A percentile compares a stretch with the other conserved stretches of the same genome.
These are phyloP conservation scores for Vitis labrusca DNA, from an alignment of 164 flowering plant genomes.

Conservation along the genomic window DNA sequence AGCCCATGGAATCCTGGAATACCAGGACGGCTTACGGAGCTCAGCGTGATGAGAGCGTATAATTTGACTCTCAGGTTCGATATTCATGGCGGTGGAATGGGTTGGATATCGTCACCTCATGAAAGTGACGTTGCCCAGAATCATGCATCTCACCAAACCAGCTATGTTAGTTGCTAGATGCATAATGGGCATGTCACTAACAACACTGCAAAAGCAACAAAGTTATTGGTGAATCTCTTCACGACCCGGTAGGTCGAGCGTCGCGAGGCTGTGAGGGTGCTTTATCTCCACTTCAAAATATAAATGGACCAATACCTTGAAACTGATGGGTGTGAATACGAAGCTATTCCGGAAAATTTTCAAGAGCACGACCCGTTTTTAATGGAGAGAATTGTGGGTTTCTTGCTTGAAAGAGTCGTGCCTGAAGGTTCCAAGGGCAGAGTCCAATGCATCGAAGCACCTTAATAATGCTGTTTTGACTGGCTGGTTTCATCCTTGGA, in stretches of 20 bases:
- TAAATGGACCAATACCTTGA: conserved; percentile 20
- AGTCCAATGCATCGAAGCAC: no score
- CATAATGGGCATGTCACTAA: conserved; percentile 92
- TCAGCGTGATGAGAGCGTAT: conserved; percentile 98
- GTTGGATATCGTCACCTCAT: conserved; percentile 92
- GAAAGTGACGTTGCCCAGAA: conserved; percentile 96
- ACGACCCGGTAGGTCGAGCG: conserved; percentile 75
- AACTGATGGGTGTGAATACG: no score
- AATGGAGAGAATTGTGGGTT: no score
- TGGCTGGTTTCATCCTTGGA: no score
- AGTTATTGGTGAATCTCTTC: conserved; percentile 84
- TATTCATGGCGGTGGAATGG: conserved; percentile 96
- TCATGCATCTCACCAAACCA: conserved; percentile 74
- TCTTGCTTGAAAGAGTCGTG: no score
- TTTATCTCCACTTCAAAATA: conserved; percentile 39
- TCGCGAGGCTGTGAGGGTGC: conserved; percentile 70
- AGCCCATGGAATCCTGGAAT: conserved; percentile 98
- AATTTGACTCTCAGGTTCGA: conserved; percentile 70
- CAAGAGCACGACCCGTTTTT: no score
- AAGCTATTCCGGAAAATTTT: no score
- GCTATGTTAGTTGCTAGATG: conserved; percentile 73
- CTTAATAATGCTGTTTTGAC: no score
- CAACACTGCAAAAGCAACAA: conserved; percentile 88
- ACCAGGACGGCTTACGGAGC: conserved; percentile 98
- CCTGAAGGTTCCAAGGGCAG: no score